Evolutionary conservation across 163 green algal species (phyloP), one percentile per base, ranked within the genome.

Genomic region (Chlorella variabilis): DNA sequence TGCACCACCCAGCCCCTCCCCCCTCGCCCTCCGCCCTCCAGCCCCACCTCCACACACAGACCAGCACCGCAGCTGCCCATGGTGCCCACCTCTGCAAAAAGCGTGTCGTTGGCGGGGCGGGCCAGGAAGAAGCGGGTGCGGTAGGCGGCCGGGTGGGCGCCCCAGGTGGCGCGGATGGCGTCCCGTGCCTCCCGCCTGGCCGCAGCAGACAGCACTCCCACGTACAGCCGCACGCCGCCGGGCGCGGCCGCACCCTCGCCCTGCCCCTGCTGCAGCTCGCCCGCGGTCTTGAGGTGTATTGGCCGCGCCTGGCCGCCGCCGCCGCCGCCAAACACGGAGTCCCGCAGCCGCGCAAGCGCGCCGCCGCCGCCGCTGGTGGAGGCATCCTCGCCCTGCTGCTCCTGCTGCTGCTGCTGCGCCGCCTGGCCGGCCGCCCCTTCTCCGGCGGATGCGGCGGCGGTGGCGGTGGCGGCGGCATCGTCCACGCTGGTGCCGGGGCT

Each of bases 101-200:
- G 13, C 0, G 48, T 36, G 9, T 80, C 75, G 23, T 87, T 59
- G 18, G 67, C 49, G 4, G 75, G 63, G 3, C 62, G 66, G 0
- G 67, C 67, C 8, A 86, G 39, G 54, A 83, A 86, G 74, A 78
- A 78, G 27, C 48, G 67, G 7, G 65, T 54, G 62, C 69, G 65
- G 41, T 89, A 62, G 9, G 84, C 45, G 2, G 62, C 59, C 13
- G 74, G 59, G 65, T 89, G 66, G 2, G 49, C n/a, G 8, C 70
- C 87, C 87, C 87, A 91, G 41, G 80, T 89, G 17, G 58, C 75
- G 0, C 87, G 85, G 3, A 91, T 84, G 36, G 87, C 87, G 38
- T 78, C 76, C n/a, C 84, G 38, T 3, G 58, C 49, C 18, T 84
- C 66, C 15, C 56, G 36, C 36, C 81, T 75, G 4, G 23, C 74